Evolutionary conservation across 257 asterid species (phyloP).

Genomic region (Lycium barbarum): DNA sequence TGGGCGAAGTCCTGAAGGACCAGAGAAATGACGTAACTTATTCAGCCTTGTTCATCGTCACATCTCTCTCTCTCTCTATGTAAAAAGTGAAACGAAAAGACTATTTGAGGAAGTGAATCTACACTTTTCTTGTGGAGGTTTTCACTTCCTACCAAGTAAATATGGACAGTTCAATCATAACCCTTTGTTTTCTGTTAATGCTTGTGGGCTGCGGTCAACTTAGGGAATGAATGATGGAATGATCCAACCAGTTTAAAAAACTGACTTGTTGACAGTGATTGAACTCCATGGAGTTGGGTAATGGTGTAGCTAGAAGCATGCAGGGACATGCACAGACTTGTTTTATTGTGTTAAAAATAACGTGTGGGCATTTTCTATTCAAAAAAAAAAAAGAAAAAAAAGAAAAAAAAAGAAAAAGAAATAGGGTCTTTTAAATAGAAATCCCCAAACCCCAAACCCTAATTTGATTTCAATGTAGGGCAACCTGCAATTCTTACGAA

Average conservation of each 20-base stretch:
- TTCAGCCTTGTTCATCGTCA: slow-evolving; percentile 1
- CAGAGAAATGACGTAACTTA: not conserved
- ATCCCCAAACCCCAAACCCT: no score
- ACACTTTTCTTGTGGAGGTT: not conserved
- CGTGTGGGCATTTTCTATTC: slow-evolving; percentile 34
- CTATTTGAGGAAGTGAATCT: slow-evolving; percentile 28
- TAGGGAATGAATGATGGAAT: slow-evolving; percentile 31
- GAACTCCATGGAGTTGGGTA: slow-evolving; percentile 21
- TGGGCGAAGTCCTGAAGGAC: slow-evolving; percentile 60
- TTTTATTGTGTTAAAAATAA: slow-evolving; percentile 31
- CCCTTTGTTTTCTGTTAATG: slow-evolving; percentile 23
- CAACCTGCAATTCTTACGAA: no score
- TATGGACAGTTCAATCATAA: slow-evolving; percentile 27
- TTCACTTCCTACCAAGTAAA: slow-evolving; percentile 33
- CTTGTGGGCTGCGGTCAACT: not conserved
- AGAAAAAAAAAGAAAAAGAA: no score
- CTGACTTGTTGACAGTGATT: slow-evolving; percentile 33
- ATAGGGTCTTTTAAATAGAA: no score
- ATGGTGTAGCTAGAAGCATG: slow-evolving; percentile 33
- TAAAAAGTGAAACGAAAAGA: slow-evolving; percentile 28
- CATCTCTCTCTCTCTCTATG: slow-evolving; percentile 6
- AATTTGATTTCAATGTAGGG: no score
- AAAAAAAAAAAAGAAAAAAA: no score
- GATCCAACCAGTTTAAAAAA: slow-evolving; percentile 33
- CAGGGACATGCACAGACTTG: slow-evolving; percentile 26